phyloP scores from a whole-genome alignment of 2,329 filamentous ascomycete genomes.

The Cladosporium cucumerinum region DNA sequence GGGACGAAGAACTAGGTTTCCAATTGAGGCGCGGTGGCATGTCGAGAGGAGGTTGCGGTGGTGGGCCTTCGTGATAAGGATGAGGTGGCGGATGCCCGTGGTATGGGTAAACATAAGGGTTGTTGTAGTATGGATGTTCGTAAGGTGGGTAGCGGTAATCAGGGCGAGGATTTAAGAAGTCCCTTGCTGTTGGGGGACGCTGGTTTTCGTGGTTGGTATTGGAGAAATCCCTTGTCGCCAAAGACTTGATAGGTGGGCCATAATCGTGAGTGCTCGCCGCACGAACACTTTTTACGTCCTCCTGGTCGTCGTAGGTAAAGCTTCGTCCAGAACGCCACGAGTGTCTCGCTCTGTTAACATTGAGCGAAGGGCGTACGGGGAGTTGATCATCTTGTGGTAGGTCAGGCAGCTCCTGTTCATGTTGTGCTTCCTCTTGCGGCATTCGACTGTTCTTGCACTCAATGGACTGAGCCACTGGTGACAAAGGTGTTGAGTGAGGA shows the following conservation, averaged over 20 bases:
- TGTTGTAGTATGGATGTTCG: constrained; percentile 28
- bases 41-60: constrained; percentile 15
- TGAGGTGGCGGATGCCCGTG: constrained; percentile 19
- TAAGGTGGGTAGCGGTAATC: constrained; percentile 15
- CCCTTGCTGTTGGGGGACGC: constrained; percentile 18
- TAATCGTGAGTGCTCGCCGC: constrained; percentile 27
- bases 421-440: background rate
- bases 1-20: constrained; percentile 9
- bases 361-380: constrained; percentile 5
- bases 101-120: constrained; percentile 27
- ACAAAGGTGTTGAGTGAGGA: background rate
- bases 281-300: constrained; percentile 21
- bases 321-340: constrained; percentile 18
- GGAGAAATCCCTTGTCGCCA: constrained; percentile 23
- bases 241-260: constrained; percentile 19
- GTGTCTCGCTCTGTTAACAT: background rate
- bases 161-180: background rate
- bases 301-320: constrained; percentile 24
- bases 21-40: constrained; percentile 19
- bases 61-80: background rate
- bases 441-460: constrained; percentile 2
- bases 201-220: constrained; percentile 27
- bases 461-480: constrained; percentile 3
- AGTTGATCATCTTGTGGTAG: background rate
- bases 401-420: background rate